These are phyloP conservation scores for Diutina neorugosa DNA, from an alignment of 1,139 yeast species.

Conservation along the genomic window DNA sequence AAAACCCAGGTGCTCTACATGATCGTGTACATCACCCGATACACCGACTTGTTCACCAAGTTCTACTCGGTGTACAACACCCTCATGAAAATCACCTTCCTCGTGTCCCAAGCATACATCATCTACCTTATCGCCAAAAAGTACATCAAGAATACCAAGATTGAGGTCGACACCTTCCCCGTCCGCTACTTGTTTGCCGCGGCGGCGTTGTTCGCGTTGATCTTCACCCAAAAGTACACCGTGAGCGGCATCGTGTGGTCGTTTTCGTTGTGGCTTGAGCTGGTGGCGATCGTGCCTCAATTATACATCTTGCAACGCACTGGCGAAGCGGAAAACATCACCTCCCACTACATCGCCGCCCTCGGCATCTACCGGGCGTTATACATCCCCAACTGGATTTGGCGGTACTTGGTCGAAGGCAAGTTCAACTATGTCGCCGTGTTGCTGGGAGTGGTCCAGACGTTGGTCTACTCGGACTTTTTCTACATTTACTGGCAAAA, in stretches of 20 bases:
- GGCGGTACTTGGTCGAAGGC: constrained; percentile 62
- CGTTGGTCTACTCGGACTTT: constrained; percentile 83
- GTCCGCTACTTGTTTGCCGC: constrained; percentile 60
- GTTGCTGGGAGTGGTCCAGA: constrained; percentile 74
- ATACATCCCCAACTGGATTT: constrained; percentile 90
- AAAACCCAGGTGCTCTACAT: constrained; percentile 79
- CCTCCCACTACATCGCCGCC: constrained; percentile 88
- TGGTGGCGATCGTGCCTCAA: constrained; percentile 88
- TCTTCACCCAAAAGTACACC: constrained; percentile 57
- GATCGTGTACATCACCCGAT: constrained; percentile 69
- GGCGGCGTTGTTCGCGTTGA: constrained; percentile 43
- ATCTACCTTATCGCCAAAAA: constrained; percentile 57
- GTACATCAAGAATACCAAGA: constrained; percentile 43
- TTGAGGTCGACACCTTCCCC: constrained; percentile 60
- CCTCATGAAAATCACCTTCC: constrained; percentile 69
- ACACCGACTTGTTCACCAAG: constrained; percentile 53
- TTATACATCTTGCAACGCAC: constrained; percentile 80
- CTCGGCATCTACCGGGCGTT: constrained; percentile 81
- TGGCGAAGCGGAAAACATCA: constrained; percentile 79
- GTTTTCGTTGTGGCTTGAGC: constrained; percentile 77
- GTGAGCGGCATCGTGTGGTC: constrained; percentile 60
- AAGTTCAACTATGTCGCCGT: constrained; percentile 64
- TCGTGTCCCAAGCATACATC: constrained; percentile 64
- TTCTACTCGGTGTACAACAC: constrained; percentile 65
- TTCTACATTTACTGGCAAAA: constrained; percentile 75